phyloP scores from a whole-genome alignment of 768 basidiomycete genomes.

The Leccinum uliginosum region DNA sequence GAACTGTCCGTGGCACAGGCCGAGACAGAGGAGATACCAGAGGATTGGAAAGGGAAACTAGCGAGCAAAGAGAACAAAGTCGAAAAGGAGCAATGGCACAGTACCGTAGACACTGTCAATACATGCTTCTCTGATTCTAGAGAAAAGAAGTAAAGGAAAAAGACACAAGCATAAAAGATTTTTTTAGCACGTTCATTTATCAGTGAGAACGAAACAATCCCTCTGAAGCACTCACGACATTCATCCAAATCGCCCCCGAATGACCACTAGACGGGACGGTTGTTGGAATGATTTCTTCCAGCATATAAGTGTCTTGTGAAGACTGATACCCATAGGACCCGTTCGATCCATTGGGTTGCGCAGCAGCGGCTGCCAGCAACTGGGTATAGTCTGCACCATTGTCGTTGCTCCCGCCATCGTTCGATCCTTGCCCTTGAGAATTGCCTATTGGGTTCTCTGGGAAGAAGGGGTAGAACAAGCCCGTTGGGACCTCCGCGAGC shows the following conservation, averaged over 20 bases:
- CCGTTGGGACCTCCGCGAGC: conserved; percentile 64
- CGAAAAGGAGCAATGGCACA: neutral
- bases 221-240: conserved; percentile 37
- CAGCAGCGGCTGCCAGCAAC: conserved; percentile 55
- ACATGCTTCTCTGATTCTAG: conserved; percentile 24
- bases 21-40: neutral
- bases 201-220: conserved; percentile 29
- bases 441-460: conserved; percentile 44
- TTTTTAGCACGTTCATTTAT: conserved; percentile 16
- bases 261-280: conserved; percentile 29
- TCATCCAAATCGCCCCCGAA: conserved; percentile 39
- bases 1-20: conserved; percentile 13
- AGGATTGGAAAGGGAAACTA: conserved; percentile 1
- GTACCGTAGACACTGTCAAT: conserved; percentile 13
- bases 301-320: conserved; percentile 61
- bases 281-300: conserved; percentile 57
- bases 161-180: neutral
- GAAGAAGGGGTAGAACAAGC: conserved; percentile 76
- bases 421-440: conserved; percentile 15
- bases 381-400: conserved; percentile 43
- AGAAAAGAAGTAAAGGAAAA: neutral
- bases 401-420: conserved; percentile 18
- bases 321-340: conserved; percentile 52
- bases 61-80: conserved; percentile 1
- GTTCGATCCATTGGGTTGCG: conserved; percentile 48